phyloP scores from a whole-genome alignment of 1,284 basidiomycete genomes.

The Heterobasidion annosum region DNA sequence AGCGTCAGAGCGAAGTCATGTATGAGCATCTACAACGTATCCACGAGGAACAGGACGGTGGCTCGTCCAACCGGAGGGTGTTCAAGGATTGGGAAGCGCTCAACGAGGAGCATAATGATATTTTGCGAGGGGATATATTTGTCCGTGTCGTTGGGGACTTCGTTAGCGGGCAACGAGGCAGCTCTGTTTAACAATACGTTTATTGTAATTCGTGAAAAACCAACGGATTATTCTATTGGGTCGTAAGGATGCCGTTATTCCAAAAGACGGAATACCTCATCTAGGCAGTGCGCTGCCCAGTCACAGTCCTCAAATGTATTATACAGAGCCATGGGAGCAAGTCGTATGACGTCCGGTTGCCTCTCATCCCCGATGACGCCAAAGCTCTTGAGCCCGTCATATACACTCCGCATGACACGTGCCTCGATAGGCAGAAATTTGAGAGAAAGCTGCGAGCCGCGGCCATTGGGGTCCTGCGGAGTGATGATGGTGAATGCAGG shows the following conservation, averaged over 20 bases:
- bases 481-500: conserved; percentile 85
- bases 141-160: conserved; percentile 39
- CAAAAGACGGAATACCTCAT: conserved; percentile 38
- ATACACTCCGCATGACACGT: conserved; percentile 66
- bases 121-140: conserved; percentile 37
- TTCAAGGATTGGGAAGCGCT: conserved; percentile 35
- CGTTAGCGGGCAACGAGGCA: conserved; percentile 12
- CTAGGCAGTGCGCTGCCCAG: conserved; percentile 52
- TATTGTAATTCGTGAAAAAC: not conserved
- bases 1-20: conserved; percentile 52
- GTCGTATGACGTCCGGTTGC: conserved; percentile 82
- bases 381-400: conserved; percentile 45
- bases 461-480: conserved; percentile 51
- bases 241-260: not conserved
- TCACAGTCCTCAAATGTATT: conserved; percentile 76
- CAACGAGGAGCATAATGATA: conserved; percentile 45
- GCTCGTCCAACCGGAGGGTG: conserved; percentile 19
- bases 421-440: conserved; percentile 60
- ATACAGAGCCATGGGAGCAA: conserved; percentile 81
- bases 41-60: conserved; percentile 2
- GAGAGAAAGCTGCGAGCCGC: conserved; percentile 84
- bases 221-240: no score
- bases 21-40: conserved; percentile 37
- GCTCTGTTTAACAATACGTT: no score
- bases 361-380: conserved; percentile 90